Evolutionary conservation across 202 grass and related monocot genomes (phyloP).

Genomic region (Carex sylvatica): DNA sequence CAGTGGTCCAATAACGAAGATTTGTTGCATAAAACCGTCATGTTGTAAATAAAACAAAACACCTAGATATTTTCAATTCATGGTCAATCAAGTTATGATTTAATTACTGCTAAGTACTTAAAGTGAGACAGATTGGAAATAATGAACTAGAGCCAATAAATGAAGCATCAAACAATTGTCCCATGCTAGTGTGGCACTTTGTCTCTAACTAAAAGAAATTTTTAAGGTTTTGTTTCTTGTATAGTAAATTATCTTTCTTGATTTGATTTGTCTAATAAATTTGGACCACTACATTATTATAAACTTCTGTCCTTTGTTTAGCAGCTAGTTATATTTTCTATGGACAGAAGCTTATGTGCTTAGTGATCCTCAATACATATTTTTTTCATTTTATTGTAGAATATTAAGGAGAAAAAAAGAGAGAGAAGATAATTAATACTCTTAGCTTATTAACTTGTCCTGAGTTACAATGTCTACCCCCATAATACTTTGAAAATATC

Average conservation of each 20-base stretch:
- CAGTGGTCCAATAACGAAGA: not conserved
- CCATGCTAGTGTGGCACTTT: conserved; percentile 18
- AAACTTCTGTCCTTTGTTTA: not conserved
- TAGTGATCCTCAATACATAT: not conserved
- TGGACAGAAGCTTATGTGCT: not conserved
- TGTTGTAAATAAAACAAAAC: not conserved
- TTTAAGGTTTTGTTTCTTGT: conserved; percentile 22
- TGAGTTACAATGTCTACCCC: not conserved
- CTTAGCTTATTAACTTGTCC: not conserved
- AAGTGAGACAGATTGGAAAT: conserved; percentile 11
- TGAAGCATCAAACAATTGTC: conserved; percentile 24
- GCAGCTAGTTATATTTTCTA: not conserved
- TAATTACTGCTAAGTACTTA: not conserved
- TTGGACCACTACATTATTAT: conserved; percentile 31
- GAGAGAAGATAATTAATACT: not conserved
- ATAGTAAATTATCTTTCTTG: conserved; percentile 6
- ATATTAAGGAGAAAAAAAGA: not conserved
- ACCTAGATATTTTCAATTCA: not conserved
- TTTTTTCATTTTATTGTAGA: not conserved
- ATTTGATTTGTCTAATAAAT: conserved; percentile 31
- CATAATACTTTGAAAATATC: not conserved
- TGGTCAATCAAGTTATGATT: not conserved
- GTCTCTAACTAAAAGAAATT: conserved; percentile 1
- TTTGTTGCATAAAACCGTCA: not conserved
- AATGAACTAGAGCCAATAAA: conserved; percentile 11